A percentile compares a stretch with the other conserved stretches of the same genome.
phyloP scores from a whole-genome alignment of 148 eudicot species.

The Cornus controversa region DNA sequence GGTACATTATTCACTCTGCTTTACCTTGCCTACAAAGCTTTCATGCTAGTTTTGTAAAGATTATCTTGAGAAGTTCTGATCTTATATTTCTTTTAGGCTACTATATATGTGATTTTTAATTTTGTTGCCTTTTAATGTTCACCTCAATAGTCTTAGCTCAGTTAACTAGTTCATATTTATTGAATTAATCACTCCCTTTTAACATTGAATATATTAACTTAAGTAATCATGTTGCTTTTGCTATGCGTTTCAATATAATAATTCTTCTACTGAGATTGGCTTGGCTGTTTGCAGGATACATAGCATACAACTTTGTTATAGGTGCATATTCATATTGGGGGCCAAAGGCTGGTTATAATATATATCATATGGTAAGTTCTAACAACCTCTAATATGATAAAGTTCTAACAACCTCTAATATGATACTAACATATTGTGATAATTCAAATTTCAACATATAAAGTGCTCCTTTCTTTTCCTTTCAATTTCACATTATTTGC shows the following conservation, averaged over 20 bases:
- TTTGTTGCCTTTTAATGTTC: constrained; percentile 5
- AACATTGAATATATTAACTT: too few species aligned
- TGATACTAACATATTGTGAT: neutral
- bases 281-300: constrained; percentile 54
- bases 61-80: constrained; percentile 1
- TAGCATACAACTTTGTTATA: too few species aligned
- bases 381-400: too few species aligned
- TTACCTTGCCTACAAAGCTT: neutral
- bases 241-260: neutral
- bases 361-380: too few species aligned
- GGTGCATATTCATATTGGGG: too few species aligned
- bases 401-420: constrained; percentile 6
- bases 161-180: neutral
- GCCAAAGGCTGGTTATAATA: too few species aligned
- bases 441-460: neutral
- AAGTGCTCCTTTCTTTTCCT: neutral
- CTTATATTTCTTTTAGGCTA: neutral
- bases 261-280: constrained; percentile 13
- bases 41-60: neutral
- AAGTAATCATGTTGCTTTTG: neutral
- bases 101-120: neutral
- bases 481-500: neutral
- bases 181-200: neutral
- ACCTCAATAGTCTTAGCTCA: neutral
- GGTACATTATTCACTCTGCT: constrained; percentile 47